Conservation (phyloP, 352 stramenopile genomes). For the Pythium sp. region DNA sequence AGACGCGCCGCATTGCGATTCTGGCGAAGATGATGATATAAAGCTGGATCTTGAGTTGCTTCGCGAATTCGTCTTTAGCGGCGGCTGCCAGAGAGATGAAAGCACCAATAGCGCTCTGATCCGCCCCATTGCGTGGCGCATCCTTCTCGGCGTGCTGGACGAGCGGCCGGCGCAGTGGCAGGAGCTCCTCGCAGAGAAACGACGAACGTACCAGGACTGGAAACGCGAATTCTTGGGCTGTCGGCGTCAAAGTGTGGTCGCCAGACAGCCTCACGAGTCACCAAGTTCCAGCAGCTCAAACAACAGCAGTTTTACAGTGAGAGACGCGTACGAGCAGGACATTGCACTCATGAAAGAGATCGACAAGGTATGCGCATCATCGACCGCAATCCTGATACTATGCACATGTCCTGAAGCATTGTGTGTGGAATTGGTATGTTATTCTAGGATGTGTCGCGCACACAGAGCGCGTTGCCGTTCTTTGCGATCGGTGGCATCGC, state of each 20-base stretch:
- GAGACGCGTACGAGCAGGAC: constrained; percentile 27
- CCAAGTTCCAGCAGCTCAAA: neutral
- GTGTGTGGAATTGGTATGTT: neutral
- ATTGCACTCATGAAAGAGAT: constrained; percentile 54
- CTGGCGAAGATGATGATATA: neutral
- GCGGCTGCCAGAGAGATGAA: neutral
- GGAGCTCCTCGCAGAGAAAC: constrained; percentile 19
- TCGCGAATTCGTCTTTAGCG: constrained; percentile 20
- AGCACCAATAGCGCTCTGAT: neutral
- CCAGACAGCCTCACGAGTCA: neutral
- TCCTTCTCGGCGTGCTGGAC: constrained; percentile 41
- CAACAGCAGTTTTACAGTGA: neutral
- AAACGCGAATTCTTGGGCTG: constrained; percentile 37
- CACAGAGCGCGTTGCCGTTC: constrained; percentile 47
- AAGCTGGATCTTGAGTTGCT: constrained; percentile 25
- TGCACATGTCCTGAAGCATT: neutral
- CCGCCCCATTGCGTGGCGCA: constrained; percentile 34
- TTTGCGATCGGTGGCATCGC: constrained; percentile 45
- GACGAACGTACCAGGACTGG: constrained; percentile 27
- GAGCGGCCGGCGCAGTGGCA: constrained; percentile 17
- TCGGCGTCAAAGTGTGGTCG: constrained; percentile 13
- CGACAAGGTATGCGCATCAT: constrained; percentile 37
- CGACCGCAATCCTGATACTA: neutral
- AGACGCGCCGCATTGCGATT: neutral
- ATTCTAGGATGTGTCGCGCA: constrained; percentile 53